phyloP scores from a whole-genome alignment of 805 yeast species.

The Candida awuae region DNA sequence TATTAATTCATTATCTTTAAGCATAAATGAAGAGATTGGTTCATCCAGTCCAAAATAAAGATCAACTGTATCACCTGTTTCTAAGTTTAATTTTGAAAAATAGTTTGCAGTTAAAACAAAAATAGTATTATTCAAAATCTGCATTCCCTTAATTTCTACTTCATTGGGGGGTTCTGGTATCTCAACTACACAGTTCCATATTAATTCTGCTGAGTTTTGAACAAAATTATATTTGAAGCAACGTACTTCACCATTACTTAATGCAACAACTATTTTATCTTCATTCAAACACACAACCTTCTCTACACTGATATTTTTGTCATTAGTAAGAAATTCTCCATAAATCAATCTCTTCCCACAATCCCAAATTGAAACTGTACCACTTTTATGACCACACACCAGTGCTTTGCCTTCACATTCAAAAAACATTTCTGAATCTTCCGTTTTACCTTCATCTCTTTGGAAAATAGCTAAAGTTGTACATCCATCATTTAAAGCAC shows the following conservation, averaged over 20 bases:
- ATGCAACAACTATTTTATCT: slow-evolving; percentile 14
- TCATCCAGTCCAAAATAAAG: slow-evolving; percentile 14
- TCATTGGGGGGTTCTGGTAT: neutral
- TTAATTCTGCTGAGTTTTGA: neutral
- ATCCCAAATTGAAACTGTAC: slow-evolving; percentile 38
- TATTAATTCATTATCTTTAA: slow-evolving; percentile 4
- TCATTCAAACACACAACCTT: slow-evolving; percentile 5
- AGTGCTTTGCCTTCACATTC: slow-evolving; percentile 40
- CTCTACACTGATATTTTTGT: slow-evolving; percentile 2
- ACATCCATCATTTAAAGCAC: slow-evolving; percentile 30
- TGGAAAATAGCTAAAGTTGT: slow-evolving; percentile 14
- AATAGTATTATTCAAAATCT: slow-evolving; percentile 1
- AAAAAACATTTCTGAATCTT: slow-evolving; percentile 28
- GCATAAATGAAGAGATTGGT: slow-evolving; percentile 3
- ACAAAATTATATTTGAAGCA: slow-evolving; percentile 10
- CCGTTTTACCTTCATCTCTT: neutral
- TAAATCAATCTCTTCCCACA: slow-evolving; percentile 19
- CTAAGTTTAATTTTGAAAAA: slow-evolving; percentile 7
- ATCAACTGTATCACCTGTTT: slow-evolving; percentile 8
- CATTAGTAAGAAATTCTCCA: slow-evolving; percentile 18
- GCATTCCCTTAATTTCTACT: slow-evolving; percentile 5
- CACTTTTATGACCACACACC: slow-evolving; percentile 37
- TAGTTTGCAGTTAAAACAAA: slow-evolving; percentile 6
- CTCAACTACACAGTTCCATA: slow-evolving; percentile 12
- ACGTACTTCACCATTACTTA: slow-evolving; percentile 14